These are phyloP conservation scores for Alternaria ethzedia DNA, from an alignment of 2,329 filamentous ascomycete genomes.

Conservation along the genomic window DNA sequence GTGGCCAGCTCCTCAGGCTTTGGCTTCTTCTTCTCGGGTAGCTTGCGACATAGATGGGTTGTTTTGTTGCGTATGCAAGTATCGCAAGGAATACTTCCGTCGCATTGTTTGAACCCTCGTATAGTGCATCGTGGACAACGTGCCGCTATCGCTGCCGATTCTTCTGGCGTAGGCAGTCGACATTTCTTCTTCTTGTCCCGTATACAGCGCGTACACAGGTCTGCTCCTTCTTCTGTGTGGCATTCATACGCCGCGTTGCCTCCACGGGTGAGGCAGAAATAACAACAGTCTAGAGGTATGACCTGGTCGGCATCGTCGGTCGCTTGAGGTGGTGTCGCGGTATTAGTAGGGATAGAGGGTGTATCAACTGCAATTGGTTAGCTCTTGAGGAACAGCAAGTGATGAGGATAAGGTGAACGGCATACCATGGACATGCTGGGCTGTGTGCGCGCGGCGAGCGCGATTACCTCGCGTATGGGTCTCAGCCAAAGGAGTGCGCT, in stretches of 20 bases:
- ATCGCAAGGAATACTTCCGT: constrained; percentile 11
- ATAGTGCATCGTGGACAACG: constrained; percentile 22
- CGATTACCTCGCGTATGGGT: background rate
- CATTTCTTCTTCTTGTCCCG: constrained; percentile 14
- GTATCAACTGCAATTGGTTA: background rate
- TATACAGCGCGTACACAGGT: constrained; percentile 10
- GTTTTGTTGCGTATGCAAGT: constrained; percentile 16
- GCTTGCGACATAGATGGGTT: background rate
- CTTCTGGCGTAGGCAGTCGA: constrained; percentile 14
- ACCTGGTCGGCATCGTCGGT: background rate
- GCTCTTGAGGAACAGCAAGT: background rate
- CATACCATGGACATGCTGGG: background rate
- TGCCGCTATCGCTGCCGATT: constrained; percentile 12
- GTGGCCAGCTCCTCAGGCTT: background rate
- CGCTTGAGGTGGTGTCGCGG: background rate
- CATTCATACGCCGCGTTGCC: constrained; percentile 24
- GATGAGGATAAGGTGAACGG: background rate
- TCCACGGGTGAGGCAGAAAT: constrained; percentile 19
- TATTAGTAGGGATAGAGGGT: background rate
- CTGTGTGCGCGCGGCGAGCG: background rate
- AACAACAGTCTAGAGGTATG: constrained; percentile 18
- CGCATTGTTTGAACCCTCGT: constrained; percentile 19
- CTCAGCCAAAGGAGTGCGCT: background rate
- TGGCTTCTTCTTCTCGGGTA: background rate
- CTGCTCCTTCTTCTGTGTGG: constrained; percentile 8